Evolutionary conservation across 345 rosid genomes (phyloP), one percentile per base, ranked within the genome.

Genomic region (Melaleuca alternifolia): DNA sequence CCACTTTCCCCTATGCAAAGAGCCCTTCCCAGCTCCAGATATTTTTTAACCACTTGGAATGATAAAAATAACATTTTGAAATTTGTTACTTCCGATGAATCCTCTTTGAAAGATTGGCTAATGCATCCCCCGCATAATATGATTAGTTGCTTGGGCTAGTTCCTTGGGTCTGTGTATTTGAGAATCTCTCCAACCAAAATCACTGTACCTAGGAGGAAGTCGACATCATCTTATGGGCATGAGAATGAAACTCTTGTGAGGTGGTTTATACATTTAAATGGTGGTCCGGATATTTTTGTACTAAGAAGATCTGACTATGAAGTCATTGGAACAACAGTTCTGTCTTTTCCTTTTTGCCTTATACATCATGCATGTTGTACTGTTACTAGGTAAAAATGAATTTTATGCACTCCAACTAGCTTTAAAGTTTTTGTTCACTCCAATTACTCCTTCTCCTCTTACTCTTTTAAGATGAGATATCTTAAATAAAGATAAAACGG

Each of bases 101-200:
- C n/a, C 59, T 54, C 59, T 1, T 54, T 54, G 59, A 54, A 54
- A 54, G 12, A 0, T 23, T 23, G 59, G 21, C 26, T 54, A 54
- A 54, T 5, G 0, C 59, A 21, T 10, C 2, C 0, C 59, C 11
- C 0, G 13, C 59, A 23, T 0, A 54, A 54, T 54, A 54, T 54
- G 59, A 10, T 54, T 54, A 54, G 59, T 23, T 54, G 59, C 13
- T 23, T 54, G 59, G 59, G 59, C 59, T 21, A 9, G 2, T 54
- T 54, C 23, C 23, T 54, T 54, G 1, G 12, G n/a, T 2, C 9
- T 54, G 59, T 54, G 59, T 10, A 23, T 54, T 7, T 54, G n/a
- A 54, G 2, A 54, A 54, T 0, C 59, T 54, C 59, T 54, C 0
- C 59, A 30, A 1, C 1, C 44, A 30, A 14, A 1, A 30, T 62